Conservation (phyloP, 805 yeast species). For the Yarrowia yakushimensis region DNA sequence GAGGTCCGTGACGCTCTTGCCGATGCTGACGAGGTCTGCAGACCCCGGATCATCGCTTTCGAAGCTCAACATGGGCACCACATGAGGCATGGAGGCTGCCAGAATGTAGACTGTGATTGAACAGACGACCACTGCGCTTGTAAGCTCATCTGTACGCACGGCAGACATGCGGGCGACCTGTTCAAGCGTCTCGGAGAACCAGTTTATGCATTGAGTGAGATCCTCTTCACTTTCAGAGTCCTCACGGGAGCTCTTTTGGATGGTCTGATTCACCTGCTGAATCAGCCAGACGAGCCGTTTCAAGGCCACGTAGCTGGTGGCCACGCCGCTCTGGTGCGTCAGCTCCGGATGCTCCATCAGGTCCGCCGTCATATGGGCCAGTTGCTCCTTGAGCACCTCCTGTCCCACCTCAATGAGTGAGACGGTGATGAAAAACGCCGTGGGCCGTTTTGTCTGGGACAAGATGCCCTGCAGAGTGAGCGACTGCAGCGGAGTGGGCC, state of each 20-base stretch:
- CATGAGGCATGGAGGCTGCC: not conserved
- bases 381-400: not conserved
- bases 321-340: not conserved
- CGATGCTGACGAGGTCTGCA: not conserved
- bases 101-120: not conserved
- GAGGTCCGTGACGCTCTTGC: not conserved
- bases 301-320: not conserved
- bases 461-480: not conserved
- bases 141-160: not conserved
- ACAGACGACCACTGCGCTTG: not conserved
- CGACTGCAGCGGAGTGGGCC: not conserved
- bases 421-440: not conserved
- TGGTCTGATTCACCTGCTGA: not conserved
- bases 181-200: not conserved
- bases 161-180: not conserved
- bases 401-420: not conserved
- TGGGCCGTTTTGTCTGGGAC: not conserved
- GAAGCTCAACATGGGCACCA: not conserved
- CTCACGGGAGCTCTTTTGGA: not conserved
- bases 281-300: slow-evolving; percentile 1
- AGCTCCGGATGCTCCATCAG: not conserved
- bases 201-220: not conserved
- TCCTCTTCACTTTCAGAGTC: not conserved
- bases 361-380: not conserved
- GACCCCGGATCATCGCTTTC: not conserved